These are phyloP conservation scores for Hypomyces perniciosus DNA, from an alignment of 2,329 filamentous ascomycete genomes.

Conservation along the genomic window DNA sequence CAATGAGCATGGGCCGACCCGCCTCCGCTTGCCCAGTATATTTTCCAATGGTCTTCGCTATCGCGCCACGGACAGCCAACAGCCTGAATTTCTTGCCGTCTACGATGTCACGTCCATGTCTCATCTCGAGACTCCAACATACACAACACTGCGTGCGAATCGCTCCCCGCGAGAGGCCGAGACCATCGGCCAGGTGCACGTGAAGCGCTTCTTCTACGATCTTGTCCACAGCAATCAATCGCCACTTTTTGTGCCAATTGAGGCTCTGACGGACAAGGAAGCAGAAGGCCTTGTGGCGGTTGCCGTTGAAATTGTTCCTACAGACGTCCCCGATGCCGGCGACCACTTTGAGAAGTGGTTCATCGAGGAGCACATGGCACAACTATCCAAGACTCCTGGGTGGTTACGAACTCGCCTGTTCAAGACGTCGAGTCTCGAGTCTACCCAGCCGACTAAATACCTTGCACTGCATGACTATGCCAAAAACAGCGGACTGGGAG, in stretches of 20 bases:
- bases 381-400: constrained; percentile 68
- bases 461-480: constrained; percentile 69
- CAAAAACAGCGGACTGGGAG: constrained; percentile 59
- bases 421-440: constrained; percentile 58
- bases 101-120: constrained; percentile 77
- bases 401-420: constrained; percentile 72
- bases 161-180: constrained; percentile 48
- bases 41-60: constrained; percentile 75
- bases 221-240: constrained; percentile 51
- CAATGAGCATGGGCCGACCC: constrained; percentile 81
- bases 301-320: constrained; percentile 52
- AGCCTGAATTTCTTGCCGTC: constrained; percentile 68
- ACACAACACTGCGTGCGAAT: constrained; percentile 58
- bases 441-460: constrained; percentile 45
- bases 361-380: constrained; percentile 63
- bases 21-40: constrained; percentile 69
- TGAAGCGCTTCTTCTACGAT: constrained; percentile 67
- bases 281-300: constrained; percentile 56
- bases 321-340: constrained; percentile 42
- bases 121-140: constrained; percentile 63
- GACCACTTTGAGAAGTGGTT: constrained; percentile 63
- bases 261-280: constrained; percentile 53
- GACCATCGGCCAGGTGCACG: constrained; percentile 52
- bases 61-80: constrained; percentile 54
- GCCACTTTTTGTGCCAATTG: constrained; percentile 52